A percentile compares a stretch with the other conserved stretches of the same genome.
phyloP scores from a whole-genome alignment of 2,329 filamentous ascomycete genomes.

The Neonectria sp. region DNA sequence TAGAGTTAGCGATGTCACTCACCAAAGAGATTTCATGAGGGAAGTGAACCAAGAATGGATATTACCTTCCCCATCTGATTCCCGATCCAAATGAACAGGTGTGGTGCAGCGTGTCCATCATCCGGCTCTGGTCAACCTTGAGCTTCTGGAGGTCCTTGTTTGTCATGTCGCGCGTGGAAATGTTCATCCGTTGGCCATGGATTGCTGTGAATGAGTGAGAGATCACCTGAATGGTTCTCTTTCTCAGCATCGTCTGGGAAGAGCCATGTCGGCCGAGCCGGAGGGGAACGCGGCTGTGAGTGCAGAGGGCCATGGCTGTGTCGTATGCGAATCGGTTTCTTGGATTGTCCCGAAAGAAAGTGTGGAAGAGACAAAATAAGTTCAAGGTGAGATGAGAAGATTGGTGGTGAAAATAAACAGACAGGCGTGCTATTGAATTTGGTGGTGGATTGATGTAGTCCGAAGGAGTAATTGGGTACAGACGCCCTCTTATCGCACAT shows the following conservation, averaged over 20 bases:
- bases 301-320: background rate
- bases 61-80: slow-evolving; percentile 41
- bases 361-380: background rate
- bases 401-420: background rate
- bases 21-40: too few species aligned
- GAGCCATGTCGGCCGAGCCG: background rate
- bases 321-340: background rate
- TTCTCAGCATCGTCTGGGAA: background rate
- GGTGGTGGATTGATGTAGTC: background rate
- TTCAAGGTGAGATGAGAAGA: too few species aligned
- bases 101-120: slow-evolving; percentile 44
- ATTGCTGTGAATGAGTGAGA: background rate
- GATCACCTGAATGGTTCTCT: background rate
- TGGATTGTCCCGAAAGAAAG: background rate
- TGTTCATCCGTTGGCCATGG: slow-evolving; percentile 20
- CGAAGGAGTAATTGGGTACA: too few species aligned
- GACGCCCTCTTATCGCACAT: slow-evolving; percentile 11
- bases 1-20: background rate
- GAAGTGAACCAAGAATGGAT: background rate
- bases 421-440: background rate
- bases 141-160: slow-evolving; percentile 36
- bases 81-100: slow-evolving; percentile 43
- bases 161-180: slow-evolving; percentile 43
- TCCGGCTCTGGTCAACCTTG: slow-evolving; percentile 35
- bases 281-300: background rate